phyloP scores from a whole-genome alignment of 192 early-diverging fungal genomes.

The Diversispora epigaea region DNA sequence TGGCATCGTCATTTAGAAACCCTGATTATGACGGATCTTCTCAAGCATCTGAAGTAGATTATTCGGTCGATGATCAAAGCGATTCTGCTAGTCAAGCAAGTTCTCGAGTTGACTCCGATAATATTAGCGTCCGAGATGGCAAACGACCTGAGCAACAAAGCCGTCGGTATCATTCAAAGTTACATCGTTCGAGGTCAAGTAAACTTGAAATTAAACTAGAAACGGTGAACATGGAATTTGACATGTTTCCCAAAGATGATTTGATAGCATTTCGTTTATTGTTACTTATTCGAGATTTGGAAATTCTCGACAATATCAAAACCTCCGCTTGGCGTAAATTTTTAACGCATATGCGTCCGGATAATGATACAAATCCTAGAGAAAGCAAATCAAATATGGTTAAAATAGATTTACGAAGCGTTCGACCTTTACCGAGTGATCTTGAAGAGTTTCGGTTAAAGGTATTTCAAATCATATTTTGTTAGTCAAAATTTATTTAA shows the following conservation, averaged over 20 bases:
- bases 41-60: slow-evolving; percentile 33
- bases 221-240: slow-evolving; percentile 53
- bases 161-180: slow-evolving; percentile 38
- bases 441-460: slow-evolving; percentile 62
- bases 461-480: slow-evolving; percentile 32
- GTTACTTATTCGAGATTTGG: slow-evolving; percentile 60
- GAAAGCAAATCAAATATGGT: slow-evolving; percentile 69
- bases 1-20: slow-evolving; percentile 1
- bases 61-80: slow-evolving; percentile 35
- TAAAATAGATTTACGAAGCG: slow-evolving; percentile 41
- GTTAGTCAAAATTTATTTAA: neutral
- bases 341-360: slow-evolving; percentile 62
- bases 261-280: slow-evolving; percentile 51
- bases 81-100: slow-evolving; percentile 42
- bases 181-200: slow-evolving; percentile 45
- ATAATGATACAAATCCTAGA: slow-evolving; percentile 53
- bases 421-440: slow-evolving; percentile 54
- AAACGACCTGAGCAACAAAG: slow-evolving; percentile 9
- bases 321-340: slow-evolving; percentile 80
- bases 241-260: slow-evolving; percentile 48
- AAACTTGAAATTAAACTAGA: slow-evolving; percentile 58
- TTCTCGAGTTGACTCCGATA: slow-evolving; percentile 35
- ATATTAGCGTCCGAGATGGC: slow-evolving; percentile 21
- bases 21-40: slow-evolving; percentile 8
- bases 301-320: slow-evolving; percentile 75